Evolutionary conservation across 371 early-diverging fungal genomes (phyloP).

Genomic region (Mucor racemosus): DNA sequence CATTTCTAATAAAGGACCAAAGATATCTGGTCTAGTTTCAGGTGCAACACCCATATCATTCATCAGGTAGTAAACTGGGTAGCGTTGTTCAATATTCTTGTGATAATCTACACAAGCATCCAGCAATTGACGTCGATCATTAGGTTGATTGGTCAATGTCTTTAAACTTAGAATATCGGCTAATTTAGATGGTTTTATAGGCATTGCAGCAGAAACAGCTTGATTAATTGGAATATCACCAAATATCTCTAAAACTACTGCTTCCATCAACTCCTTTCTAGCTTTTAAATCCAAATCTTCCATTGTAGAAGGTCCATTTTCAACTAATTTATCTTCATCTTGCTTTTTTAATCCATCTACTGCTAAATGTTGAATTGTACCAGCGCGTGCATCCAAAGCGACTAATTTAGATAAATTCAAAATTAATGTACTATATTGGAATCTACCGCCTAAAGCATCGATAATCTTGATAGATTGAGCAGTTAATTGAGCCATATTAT

Average conservation of each 20-base stretch:
- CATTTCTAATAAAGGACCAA: conserved; percentile 37
- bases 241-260: conserved; percentile 44
- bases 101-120: conserved; percentile 50
- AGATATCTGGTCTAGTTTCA: conserved; percentile 41
- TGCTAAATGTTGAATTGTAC: conserved; percentile 22
- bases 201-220: conserved; percentile 49
- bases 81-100: conserved; percentile 33
- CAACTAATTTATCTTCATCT: neutral
- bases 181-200: conserved; percentile 32
- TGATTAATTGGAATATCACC: conserved; percentile 56
- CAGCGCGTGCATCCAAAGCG: conserved; percentile 36
- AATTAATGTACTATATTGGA: conserved; percentile 39
- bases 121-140: conserved; percentile 30
- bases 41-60: conserved; percentile 38
- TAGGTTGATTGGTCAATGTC: neutral
- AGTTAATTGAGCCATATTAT: conserved; percentile 31
- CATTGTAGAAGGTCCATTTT: conserved; percentile 11
- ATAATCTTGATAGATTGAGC: conserved; percentile 30
- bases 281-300: conserved; percentile 22
- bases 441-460: conserved; percentile 37
- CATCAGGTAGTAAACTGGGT: conserved; percentile 48
- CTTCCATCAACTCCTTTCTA: conserved; percentile 41
- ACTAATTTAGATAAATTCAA: conserved; percentile 39
- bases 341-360: conserved; percentile 17
- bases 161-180: conserved; percentile 16